Evolutionary conservation across 192 early-diverging fungal species (phyloP).

Genomic region (Coemansia sp.): DNA sequence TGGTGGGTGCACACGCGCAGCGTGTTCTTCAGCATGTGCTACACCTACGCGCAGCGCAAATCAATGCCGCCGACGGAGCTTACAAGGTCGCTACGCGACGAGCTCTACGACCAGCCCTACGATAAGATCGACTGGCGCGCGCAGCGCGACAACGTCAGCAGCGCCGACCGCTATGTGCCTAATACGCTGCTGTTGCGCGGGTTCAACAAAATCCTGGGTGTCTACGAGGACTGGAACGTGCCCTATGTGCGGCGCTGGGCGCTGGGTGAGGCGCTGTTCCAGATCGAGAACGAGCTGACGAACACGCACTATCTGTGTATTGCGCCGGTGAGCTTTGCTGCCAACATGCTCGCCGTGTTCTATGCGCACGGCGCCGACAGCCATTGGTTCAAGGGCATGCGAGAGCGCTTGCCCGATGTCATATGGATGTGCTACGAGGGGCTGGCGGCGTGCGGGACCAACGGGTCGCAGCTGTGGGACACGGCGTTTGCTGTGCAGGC

Average conservation of each 20-base stretch:
- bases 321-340: conserved; percentile 92
- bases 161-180: conserved; percentile 82
- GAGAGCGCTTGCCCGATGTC: conserved; percentile 74
- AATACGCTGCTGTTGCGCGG: conserved; percentile 75
- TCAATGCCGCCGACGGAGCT: conserved; percentile 65
- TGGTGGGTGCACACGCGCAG: conserved; percentile 95
- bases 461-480: conserved; percentile 98
- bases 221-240: conserved; percentile 73
- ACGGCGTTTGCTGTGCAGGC: conserved; percentile 88
- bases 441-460: conserved; percentile 94
- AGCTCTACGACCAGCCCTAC: conserved; percentile 89
- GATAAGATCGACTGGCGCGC: conserved; percentile 78
- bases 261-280: conserved; percentile 71
- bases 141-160: conserved; percentile 80
- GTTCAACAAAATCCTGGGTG: conserved; percentile 66
- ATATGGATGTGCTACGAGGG: conserved; percentile 92
- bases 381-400: conserved; percentile 72
- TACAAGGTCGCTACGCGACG: conserved; percentile 76
- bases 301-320: conserved; percentile 89
- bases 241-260: conserved; percentile 64
- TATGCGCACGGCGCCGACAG: conserved; percentile 87
- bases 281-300: conserved; percentile 85
- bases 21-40: conserved; percentile 97
- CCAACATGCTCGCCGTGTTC: conserved; percentile 88
- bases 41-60: conserved; percentile 76